Percentiles rank a stretch among this genome's conserved stretches.
Conservation (phyloP, 805 yeast species). For the Wickerhamiella galacta region DNA sequence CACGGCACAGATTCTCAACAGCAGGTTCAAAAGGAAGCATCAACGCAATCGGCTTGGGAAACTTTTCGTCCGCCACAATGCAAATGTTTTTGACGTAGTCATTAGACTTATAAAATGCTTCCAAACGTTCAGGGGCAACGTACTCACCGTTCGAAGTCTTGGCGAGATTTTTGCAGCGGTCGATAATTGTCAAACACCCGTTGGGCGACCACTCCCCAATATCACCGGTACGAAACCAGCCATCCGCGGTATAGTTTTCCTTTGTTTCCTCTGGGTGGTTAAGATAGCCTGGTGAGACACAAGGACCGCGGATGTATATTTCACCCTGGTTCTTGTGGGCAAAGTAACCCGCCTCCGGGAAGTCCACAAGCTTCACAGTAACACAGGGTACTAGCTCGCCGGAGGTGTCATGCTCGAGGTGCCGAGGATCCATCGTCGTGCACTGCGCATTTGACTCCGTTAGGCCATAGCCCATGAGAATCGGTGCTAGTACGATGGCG, state of each 20-base stretch:
- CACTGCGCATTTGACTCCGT: conserved; percentile 93
- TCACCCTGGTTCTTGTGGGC: conserved; percentile 92
- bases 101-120: conserved; percentile 76
- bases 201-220: conserved; percentile 79
- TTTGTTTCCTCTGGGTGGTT: conserved; percentile 68
- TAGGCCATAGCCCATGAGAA: conserved; percentile 88
- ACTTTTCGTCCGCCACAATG: conserved; percentile 77
- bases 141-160: conserved; percentile 95
- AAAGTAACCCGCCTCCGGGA: conserved; percentile 74
- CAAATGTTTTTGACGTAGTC: conserved; percentile 63
- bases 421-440: conserved; percentile 44
- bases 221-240: conserved; percentile 95
- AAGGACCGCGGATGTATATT: conserved; percentile 58
- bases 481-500: conserved; percentile 57
- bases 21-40: conserved; percentile 63
- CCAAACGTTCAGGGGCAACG: conserved; percentile 89
- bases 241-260: conserved; percentile 58
- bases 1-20: conserved; percentile 41
- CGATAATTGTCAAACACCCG: conserved; percentile 73
- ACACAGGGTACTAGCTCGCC: conserved; percentile 74
- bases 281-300: conserved; percentile 63
- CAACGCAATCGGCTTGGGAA: conserved; percentile 85
- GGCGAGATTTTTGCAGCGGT: conserved; percentile 87
- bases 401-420: conserved; percentile 56
- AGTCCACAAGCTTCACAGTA: conserved; percentile 80